A percentile compares a stretch with the other conserved stretches of the same genome.
Evolutionary conservation across 2,329 filamentous ascomycete genomes (phyloP).

Genomic region (Diaporthe sp.): DNA sequence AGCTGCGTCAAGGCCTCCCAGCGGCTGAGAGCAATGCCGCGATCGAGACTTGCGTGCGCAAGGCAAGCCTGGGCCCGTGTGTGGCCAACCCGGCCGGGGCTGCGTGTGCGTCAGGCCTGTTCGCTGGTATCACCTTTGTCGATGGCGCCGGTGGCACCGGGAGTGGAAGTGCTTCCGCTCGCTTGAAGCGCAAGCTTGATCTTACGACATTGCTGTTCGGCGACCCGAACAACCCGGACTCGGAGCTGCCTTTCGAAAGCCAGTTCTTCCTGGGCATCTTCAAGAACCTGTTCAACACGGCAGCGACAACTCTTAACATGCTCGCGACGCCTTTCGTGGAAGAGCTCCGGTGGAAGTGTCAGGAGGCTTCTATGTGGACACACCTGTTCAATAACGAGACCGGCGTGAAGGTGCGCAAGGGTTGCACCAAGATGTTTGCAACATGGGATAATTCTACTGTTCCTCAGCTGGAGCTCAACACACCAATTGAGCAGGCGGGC

Average conservation of each 20-base stretch:
- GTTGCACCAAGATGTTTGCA: neutral
- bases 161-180: neutral
- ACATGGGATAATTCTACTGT: neutral
- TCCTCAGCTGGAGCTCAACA: neutral
- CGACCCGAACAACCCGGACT: slow-evolving; percentile 5
- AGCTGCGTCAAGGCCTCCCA: neutral
- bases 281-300: neutral
- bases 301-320: neutral
- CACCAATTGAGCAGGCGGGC: neutral
- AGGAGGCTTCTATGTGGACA: neutral
- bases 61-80: neutral
- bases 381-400: slow-evolving; percentile 7
- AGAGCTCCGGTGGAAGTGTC: neutral
- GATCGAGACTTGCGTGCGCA: neutral
- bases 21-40: neutral
- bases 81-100: neutral
- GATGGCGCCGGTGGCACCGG: neutral
- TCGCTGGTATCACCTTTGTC: neutral
- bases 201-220: neutral
- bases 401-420: neutral
- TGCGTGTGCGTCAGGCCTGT: neutral
- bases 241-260: neutral
- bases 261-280: neutral
- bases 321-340: neutral
- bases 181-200: neutral